Percentiles rank a stretch among this genome's conserved stretches.
Evolutionary conservation across 345 rosid genomes (phyloP).

Genomic region (Brassica rapa): DNA sequence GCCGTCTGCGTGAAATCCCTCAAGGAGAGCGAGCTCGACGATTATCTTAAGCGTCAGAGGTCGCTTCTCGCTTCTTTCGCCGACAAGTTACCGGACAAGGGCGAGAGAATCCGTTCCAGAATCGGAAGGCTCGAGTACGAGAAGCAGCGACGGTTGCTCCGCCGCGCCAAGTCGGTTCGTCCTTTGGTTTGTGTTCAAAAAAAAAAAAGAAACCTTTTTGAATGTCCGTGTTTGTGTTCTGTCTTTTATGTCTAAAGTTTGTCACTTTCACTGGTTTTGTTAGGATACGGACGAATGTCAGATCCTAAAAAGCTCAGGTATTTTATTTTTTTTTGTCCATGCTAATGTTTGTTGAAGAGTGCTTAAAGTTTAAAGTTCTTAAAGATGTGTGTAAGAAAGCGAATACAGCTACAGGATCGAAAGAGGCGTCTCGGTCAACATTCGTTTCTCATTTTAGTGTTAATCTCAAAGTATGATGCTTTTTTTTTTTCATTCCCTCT

Average conservation of each 20-base stretch:
- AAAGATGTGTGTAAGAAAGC: slow-evolving; percentile 35
- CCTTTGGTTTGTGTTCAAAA: background rate
- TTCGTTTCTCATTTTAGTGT: slow-evolving; percentile 45
- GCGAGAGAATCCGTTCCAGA: slow-evolving; percentile 44
- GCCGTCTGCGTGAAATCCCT: slow-evolving; percentile 22
- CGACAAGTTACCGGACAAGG: slow-evolving; percentile 49
- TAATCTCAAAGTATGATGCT: slow-evolving; percentile 54
- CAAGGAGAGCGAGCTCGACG: slow-evolving; percentile 45
- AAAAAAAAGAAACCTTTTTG: background rate
- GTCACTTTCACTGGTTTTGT: slow-evolving; percentile 19
- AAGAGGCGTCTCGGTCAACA: slow-evolving; percentile 39
- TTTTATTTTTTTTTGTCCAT: background rate
- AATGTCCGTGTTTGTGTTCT: background rate
- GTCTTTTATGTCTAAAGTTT: slow-evolving; percentile 1
- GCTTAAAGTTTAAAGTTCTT: slow-evolving; percentile 12
- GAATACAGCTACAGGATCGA: slow-evolving; percentile 33
- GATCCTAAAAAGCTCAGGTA: slow-evolving; percentile 39
- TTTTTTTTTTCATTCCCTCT: background rate
- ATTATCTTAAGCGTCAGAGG: slow-evolving; percentile 37
- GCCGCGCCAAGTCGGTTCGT: slow-evolving; percentile 40
- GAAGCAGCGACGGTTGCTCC: slow-evolving; percentile 48
- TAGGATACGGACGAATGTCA: slow-evolving; percentile 51
- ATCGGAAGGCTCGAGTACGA: slow-evolving; percentile 54
- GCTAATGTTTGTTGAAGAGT: slow-evolving; percentile 27
- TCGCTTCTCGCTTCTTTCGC: background rate